A percentile compares a stretch with the other conserved stretches of the same genome.
phyloP scores from a whole-genome alignment of 495 filamentous ascomycete genomes.

The Pseudomonodictys pantanalensis region DNA sequence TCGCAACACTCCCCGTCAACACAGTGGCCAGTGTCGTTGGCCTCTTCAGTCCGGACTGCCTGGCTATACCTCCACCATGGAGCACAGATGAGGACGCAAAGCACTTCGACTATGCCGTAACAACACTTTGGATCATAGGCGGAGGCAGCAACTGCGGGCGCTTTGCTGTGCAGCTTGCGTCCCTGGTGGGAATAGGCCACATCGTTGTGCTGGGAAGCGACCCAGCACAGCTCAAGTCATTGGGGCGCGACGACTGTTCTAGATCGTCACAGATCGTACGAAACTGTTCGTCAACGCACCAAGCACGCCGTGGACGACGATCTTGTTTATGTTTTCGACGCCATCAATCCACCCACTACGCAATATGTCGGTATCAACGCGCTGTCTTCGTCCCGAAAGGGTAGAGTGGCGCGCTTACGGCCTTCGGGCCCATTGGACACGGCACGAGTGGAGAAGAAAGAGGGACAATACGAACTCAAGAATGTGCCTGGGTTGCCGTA shows the following conservation, averaged over 20 bases:
- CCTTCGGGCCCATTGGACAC: slow-evolving; percentile 26
- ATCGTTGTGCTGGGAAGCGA: slow-evolving; percentile 34
- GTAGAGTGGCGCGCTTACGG: slow-evolving; percentile 34
- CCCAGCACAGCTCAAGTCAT: slow-evolving; percentile 14
- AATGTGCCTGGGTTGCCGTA: slow-evolving; percentile 10
- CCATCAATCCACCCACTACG: slow-evolving; percentile 26
- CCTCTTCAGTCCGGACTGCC: slow-evolving; percentile 30
- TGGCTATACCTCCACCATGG: slow-evolving; percentile 31
- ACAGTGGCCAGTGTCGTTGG: slow-evolving; percentile 32
- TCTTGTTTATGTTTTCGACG: slow-evolving; percentile 39
- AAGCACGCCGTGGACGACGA: slow-evolving; percentile 39
- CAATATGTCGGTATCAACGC: slow-evolving; percentile 34
- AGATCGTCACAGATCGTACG: slow-evolving; percentile 31
- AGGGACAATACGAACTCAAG: slow-evolving; percentile 33
- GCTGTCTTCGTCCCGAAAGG: slow-evolving; percentile 37
- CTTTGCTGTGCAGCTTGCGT: slow-evolving; percentile 19
- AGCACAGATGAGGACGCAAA: slow-evolving; percentile 4
- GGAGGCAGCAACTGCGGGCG: slow-evolving; percentile 32
- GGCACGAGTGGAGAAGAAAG: slow-evolving; percentile 20
- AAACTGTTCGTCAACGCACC: slow-evolving; percentile 30
- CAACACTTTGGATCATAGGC: slow-evolving; percentile 38
- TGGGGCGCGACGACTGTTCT: slow-evolving; percentile 33
- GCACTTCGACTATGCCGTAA: slow-evolving; percentile 32
- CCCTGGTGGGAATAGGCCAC: slow-evolving; percentile 34
- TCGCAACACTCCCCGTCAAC: slow-evolving; percentile 37